phyloP scores from a whole-genome alignment of 2,329 filamentous ascomycete genomes.

The Albophoma yamanashiensis region DNA sequence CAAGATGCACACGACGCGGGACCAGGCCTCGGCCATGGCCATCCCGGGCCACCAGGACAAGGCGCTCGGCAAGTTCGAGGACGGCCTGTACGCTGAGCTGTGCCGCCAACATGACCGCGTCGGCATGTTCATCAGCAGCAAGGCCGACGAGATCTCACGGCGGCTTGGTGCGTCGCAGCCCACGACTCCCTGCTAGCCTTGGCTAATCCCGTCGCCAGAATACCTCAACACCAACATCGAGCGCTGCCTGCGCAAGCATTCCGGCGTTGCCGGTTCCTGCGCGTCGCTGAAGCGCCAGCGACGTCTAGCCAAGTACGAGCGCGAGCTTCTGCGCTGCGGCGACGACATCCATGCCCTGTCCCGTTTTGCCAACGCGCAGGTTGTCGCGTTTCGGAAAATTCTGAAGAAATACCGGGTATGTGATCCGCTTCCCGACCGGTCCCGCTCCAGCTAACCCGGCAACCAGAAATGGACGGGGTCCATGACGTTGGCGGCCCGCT shows the following conservation, averaged over 20 bases:
- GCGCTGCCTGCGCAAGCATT: conserved; percentile 33
- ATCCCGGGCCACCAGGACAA: conserved; percentile 62
- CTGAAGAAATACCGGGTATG: conserved; percentile 71
- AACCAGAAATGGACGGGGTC: conserved; percentile 71
- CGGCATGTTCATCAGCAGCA: conserved; percentile 68
- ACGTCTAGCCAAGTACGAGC: conserved; percentile 42
- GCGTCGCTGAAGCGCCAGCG: conserved; percentile 36
- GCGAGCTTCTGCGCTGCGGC: conserved; percentile 45
- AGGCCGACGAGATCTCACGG: conserved; percentile 65
- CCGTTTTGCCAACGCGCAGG: conserved; percentile 64
- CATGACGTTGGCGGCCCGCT: conserved; percentile 49
- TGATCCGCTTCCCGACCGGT: not conserved
- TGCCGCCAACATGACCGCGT: conserved; percentile 66
- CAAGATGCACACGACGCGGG: conserved; percentile 65
- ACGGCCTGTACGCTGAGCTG: conserved; percentile 61
- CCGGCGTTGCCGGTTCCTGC: conserved; percentile 18
- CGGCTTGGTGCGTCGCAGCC: conserved; percentile 45
- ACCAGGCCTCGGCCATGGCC: conserved; percentile 57
- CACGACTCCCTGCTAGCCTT: too few species aligned
- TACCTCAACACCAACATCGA: conserved; percentile 37
- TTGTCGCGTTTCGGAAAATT: conserved; percentile 70
- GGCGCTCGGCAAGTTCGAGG: conserved; percentile 53
- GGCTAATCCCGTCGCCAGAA: conserved; percentile 24
- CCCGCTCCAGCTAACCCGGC: not conserved
- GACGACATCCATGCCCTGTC: conserved; percentile 61